Conservation (phyloP, 768 basidiomycete species). For the Psilocybe cyanescens region DNA sequence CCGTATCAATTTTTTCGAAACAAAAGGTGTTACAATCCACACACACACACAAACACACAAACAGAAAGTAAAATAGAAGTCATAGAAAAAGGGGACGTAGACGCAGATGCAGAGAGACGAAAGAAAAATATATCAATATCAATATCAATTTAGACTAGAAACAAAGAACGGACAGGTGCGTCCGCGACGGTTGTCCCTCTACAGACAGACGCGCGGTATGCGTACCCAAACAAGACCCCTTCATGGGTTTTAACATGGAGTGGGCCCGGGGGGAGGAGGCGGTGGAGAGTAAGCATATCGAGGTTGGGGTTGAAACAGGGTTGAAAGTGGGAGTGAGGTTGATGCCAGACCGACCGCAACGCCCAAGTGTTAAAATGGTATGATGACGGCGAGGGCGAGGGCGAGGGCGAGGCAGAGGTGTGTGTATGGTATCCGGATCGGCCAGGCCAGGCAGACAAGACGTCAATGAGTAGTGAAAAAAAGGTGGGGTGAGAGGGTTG, state of each 20-base stretch:
- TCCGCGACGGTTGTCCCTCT: background rate
- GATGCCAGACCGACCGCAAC: background rate
- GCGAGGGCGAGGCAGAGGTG: background rate
- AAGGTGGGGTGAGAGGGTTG: background rate
- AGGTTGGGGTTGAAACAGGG: background rate
- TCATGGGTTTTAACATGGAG: background rate
- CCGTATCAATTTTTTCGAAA: too few species aligned
- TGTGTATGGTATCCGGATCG: background rate
- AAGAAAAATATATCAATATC: too few species aligned
- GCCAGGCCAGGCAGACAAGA: background rate
- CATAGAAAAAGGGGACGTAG: background rate
- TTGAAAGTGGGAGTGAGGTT: background rate
- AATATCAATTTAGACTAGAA: background rate
- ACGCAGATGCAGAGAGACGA: background rate
- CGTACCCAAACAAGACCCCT: background rate
- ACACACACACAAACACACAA: too few species aligned
- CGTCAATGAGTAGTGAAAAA: background rate
- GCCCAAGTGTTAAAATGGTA: background rate
- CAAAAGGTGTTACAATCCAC: too few species aligned
- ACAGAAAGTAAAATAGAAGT: background rate
- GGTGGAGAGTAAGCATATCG: background rate
- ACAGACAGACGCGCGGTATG: background rate
- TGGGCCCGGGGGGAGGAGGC: background rate
- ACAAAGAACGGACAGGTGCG: slow-evolving; percentile 4
- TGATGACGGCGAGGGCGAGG: background rate